Base-by-base conservation (phyloP, 2,329 filamentous ascomycete species). In the Aquanectria penicillioides region DNA sequence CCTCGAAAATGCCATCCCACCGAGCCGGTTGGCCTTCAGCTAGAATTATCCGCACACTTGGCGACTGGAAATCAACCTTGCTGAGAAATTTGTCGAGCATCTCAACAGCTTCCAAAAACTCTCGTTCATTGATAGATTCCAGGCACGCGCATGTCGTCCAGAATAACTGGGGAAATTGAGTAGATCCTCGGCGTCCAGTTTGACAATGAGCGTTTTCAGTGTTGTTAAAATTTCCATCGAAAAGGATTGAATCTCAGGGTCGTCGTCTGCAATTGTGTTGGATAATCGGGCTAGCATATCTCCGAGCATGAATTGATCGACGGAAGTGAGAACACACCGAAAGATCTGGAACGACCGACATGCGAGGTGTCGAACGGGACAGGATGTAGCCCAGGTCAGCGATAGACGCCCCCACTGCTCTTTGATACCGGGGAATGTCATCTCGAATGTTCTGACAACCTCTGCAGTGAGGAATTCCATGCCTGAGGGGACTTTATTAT, bases 331-430 rank as follows among this genome's bases (percentile, higher is more conserved):
- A 52, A 98, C 94, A 72, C 94, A 98, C 26, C 95, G 86, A 78
- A 97, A 99, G 10, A 99, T 90, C 73, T 99, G 96, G 77, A 99
- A 98, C 0, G 96, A 99, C 23, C 95, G 89, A 73, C 96, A 99
- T 2, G 95, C 95, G 48, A 99, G 82, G 78, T 99, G 95, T 44
- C 94, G 85, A 5, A 99, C 96, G 0, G 95, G 93, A 73, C 96
- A 99, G 4, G 94, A 97, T 0, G 95, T 98, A 9, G 95, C 96
- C 95, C 95, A 99, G 10, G 90, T 93, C 62, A 99, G 80, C 0
- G 94, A 94, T 26, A 97, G 84, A 63, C 92, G 91, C 7, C 91
- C 93, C 94, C 94, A 98, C 49, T 94, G 86, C 67, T 97, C 93
- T 69, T 93, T 93, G 62, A 99, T 90, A 1, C 90, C 89, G 4